Conservation (phyloP, 176 grass and related monocot genomes). For the Microstegium vimineum region DNA sequence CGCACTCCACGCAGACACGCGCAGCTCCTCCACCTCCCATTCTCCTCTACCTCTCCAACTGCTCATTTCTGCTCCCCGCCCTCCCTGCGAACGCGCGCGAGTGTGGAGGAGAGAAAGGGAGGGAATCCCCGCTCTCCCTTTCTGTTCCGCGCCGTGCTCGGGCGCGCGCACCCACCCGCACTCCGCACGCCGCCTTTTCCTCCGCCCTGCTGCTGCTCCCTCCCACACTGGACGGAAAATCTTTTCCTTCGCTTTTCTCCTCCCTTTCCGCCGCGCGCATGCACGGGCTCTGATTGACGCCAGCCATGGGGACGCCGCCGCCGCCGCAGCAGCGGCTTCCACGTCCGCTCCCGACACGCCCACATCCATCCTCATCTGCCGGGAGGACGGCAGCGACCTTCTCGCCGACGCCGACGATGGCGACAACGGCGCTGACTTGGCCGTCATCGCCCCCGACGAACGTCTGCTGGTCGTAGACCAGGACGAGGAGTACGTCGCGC, state of each 20-base stretch:
- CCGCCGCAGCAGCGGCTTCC: background rate
- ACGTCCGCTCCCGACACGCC: slow-evolving; percentile 36
- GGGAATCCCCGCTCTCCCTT: background rate
- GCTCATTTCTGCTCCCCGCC: slow-evolving; percentile 18
- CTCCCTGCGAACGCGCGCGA: slow-evolving; percentile 32
- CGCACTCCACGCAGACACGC: slow-evolving; percentile 4
- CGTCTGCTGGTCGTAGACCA: slow-evolving; percentile 27
- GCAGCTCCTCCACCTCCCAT: background rate
- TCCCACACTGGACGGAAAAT: background rate
- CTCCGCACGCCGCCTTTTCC: slow-evolving; percentile 27
- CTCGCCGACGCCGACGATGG: slow-evolving; percentile 20
- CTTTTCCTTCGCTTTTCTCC: slow-evolving; percentile 2
- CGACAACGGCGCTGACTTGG: background rate
- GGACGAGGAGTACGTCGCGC: slow-evolving; percentile 57
- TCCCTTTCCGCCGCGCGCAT: background rate
- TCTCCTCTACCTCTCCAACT: background rate
- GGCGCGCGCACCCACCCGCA: background rate
- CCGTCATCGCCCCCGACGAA: slow-evolving; percentile 14
- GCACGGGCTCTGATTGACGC: slow-evolving; percentile 18
- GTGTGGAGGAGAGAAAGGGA: background rate
- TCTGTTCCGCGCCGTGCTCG: slow-evolving; percentile 5
- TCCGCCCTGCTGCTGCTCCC: background rate
- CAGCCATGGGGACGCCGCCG: slow-evolving; percentile 39
- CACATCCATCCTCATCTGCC: slow-evolving; percentile 66
- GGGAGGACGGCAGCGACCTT: slow-evolving; percentile 49